phyloP scores from a whole-genome alignment of 2,329 filamentous ascomycete genomes.

The Mariannaea elegans region DNA sequence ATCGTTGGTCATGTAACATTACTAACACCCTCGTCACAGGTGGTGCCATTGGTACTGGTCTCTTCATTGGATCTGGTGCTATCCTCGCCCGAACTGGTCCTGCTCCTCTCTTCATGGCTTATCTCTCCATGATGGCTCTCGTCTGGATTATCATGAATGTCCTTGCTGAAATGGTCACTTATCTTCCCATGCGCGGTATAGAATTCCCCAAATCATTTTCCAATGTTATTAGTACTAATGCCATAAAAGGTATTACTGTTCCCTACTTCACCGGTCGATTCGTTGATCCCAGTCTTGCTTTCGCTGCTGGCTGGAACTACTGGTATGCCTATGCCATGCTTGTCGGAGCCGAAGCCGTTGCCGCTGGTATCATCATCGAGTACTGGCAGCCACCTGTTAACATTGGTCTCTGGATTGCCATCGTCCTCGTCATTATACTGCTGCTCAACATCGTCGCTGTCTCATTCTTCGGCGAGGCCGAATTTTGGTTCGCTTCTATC shows the following conservation, averaged over 20 bases:
- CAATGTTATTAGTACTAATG: background rate
- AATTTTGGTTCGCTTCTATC: conserved; percentile 68
- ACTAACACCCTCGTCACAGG: conserved; percentile 26
- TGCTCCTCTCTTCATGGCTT: conserved; percentile 75
- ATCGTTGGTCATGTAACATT: no score
- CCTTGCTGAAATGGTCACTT: conserved; percentile 64
- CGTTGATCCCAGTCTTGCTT: conserved; percentile 63
- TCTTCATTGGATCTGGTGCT: conserved; percentile 69
- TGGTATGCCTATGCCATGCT: conserved; percentile 70
- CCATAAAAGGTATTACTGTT: conserved; percentile 64
- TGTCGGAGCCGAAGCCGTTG: conserved; percentile 66
- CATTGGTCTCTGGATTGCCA: conserved; percentile 66
- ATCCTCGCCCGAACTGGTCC: conserved; percentile 66
- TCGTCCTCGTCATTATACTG: conserved; percentile 64
- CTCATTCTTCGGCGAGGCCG: conserved; percentile 66
- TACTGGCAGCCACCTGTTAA: conserved; percentile 66
- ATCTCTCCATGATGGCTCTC: conserved; percentile 63
- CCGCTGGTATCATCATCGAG: conserved; percentile 65
- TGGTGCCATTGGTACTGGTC: conserved; percentile 69
- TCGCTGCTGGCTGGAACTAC: conserved; percentile 68
- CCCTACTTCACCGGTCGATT: conserved; percentile 66
- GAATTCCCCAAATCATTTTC: background rate
- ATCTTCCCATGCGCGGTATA: conserved; percentile 61
- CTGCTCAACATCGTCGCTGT: conserved; percentile 66
- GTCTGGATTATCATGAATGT: conserved; percentile 65